Conservation (phyloP, 768 basidiomycete genomes). For the Leccinellum rugosiceps region DNA sequence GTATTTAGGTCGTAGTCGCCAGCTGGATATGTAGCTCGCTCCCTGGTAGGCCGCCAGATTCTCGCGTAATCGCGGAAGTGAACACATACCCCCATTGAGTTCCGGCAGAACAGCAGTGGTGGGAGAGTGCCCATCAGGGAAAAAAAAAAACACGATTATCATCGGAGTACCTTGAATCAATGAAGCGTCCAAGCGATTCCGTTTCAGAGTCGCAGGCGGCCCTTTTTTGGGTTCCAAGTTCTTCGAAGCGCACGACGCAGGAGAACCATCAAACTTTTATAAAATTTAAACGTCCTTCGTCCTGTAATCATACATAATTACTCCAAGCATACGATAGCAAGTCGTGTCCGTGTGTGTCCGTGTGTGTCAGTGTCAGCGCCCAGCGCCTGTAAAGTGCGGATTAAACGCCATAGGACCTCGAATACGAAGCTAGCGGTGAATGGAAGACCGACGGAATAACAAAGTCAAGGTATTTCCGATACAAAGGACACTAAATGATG, state of each 20-base stretch:
- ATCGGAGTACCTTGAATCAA: not conserved
- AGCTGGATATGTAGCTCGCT: constrained; percentile 24
- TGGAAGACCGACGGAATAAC: constrained; percentile 22
- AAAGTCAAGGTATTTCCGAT: constrained; percentile 20
- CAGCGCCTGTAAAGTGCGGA: constrained; percentile 12
- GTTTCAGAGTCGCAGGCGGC: not conserved
- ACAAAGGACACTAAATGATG: constrained; percentile 9
- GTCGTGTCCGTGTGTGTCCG: not conserved
- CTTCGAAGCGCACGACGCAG: constrained; percentile 5
- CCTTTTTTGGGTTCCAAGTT: constrained; percentile 5
- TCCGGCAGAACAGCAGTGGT: constrained; percentile 1
- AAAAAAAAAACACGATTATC: not conserved
- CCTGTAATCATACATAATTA: constrained; percentile 2
- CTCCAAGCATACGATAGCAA: not conserved
- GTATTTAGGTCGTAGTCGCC: constrained; percentile 12
- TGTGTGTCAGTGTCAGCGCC: constrained; percentile 7
- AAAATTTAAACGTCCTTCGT: not conserved
- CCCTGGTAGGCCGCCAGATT: constrained; percentile 8
- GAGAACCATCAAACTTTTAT: not conserved
- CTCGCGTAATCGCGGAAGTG: constrained; percentile 31
- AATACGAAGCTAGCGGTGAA: constrained; percentile 5
- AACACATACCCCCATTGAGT: constrained; percentile 10
- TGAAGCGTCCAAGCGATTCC: not conserved
- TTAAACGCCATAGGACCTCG: constrained; percentile 14
- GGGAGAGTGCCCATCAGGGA: constrained; percentile 5